phyloP scores from a whole-genome alignment of 768 basidiomycete species.

The Rossbeevera mucosa region DNA sequence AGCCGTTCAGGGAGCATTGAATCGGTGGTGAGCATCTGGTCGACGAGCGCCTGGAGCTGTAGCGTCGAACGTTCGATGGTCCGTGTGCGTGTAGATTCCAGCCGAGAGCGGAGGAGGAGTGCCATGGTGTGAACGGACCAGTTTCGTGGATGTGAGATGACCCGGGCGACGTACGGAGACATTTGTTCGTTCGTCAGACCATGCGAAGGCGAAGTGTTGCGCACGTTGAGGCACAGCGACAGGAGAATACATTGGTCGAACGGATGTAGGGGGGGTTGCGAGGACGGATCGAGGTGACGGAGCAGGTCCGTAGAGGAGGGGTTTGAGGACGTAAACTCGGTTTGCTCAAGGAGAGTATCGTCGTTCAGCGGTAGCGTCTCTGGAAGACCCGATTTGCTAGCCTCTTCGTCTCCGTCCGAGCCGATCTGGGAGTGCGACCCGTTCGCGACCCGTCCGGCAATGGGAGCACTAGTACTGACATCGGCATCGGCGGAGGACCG shows the following conservation, averaged over 20 bases:
- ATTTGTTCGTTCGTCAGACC: constrained; percentile 92
- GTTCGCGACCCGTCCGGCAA: constrained; percentile 1
- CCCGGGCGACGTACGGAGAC: constrained; percentile 85
- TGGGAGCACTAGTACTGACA: background rate
- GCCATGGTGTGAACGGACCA: constrained; percentile 99
- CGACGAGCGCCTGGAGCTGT: constrained; percentile 92
- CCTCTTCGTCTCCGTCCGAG: background rate
- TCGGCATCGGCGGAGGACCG: constrained; percentile 3
- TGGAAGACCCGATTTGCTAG: constrained; percentile 44
- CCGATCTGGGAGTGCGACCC: constrained; percentile 8
- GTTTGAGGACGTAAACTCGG: constrained; percentile 78
- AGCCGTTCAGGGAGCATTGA: constrained; percentile 71
- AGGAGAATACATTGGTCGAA: constrained; percentile 93
- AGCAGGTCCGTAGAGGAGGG: constrained; percentile 48
- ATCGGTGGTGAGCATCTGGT: constrained; percentile 92
- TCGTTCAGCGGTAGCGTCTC: constrained; percentile 84
- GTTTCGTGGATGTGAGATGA: constrained; percentile 84
- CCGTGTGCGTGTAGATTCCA: constrained; percentile 82
- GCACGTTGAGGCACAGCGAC: constrained; percentile 83
- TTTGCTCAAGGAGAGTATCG: constrained; percentile 93
- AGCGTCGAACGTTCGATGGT: constrained; percentile 91
- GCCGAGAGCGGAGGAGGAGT: constrained; percentile 84
- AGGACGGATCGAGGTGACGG: constrained; percentile 70
- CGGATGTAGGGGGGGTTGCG: constrained; percentile 85
- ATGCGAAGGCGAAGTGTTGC: constrained; percentile 84